Evolutionary conservation across 345 rosid species (phyloP), one percentile per base, ranked within the genome.

Genomic region (Arabis alpina): DNA sequence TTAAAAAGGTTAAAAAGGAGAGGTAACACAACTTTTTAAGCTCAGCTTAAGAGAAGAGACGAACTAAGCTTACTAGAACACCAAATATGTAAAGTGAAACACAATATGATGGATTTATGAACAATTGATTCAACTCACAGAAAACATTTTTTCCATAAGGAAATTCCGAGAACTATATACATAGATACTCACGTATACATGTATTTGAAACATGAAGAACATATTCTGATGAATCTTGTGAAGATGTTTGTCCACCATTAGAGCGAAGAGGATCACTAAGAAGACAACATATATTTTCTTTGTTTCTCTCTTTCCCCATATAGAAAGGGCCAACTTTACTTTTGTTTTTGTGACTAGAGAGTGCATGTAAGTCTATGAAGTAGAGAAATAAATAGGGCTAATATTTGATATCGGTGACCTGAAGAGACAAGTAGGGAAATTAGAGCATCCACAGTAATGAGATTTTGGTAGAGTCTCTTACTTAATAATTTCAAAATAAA

Each of bases 231-330:
- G 63, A 72, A 54, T 19, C 14, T 4, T 53, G 73, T 58, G 63
- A 44, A 43, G 68, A 43, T 74, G 23, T 55, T 59, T 24, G 10
- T 51, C 68, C 43, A 67, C 62, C 73, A 67, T 60, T 44, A 44
- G 44, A 60, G 68, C 39, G 11, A 42, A 57, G 77, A 58, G 16
- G 54, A 48, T 40, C 54, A 42, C 53, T 40, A 12, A 10, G 64
- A 39, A 72, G 71, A 63, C 37, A 39, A 39, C 8, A 36, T 0
- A 3, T 1, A 3, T 4, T 16, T 27, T 41, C 13, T 57, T 30
- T 40, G 60, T 40, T 59, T 74, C 32, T 66, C 36, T 52, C 23
- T 52, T 66, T 66, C 54, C 44, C 64, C 54, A 65, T 57, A 16
- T 39, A 12, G 65, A 54, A 45, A 55, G 51, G 32, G 44, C 3